A percentile compares a stretch with the other conserved stretches of the same genome.
Evolutionary conservation across 2,329 filamentous ascomycete species (phyloP).

Genomic region (Fusarium sp.): DNA sequence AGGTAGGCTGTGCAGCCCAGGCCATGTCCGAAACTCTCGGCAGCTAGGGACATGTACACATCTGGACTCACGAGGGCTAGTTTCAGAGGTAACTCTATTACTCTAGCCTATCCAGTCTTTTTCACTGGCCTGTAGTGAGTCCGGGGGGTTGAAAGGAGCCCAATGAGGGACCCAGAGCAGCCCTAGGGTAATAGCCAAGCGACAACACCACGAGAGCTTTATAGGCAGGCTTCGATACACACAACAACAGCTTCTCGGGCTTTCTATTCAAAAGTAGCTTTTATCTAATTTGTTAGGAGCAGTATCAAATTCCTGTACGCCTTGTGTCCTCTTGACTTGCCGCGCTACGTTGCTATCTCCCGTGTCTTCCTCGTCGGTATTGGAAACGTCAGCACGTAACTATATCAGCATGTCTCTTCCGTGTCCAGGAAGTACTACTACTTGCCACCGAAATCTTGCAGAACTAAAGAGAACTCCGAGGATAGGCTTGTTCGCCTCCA

Average conservation of each 20-base stretch:
- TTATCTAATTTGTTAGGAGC: too few species aligned
- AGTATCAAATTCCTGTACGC: not conserved
- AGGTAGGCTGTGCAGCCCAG: not conserved
- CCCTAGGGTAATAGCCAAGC: not conserved
- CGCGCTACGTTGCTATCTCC: not conserved
- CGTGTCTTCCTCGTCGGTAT: not conserved
- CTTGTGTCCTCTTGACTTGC: not conserved
- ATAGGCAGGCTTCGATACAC: not conserved
- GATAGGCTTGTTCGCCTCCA: not conserved
- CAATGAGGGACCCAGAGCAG: not conserved
- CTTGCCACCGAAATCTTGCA: not conserved
- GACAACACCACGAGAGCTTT: not conserved
- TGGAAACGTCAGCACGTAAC: not conserved
- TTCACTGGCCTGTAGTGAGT: too few species aligned
- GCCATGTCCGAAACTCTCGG: not conserved
- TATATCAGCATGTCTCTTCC: not conserved
- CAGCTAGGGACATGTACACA: not conserved
- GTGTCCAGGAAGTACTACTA: not conserved
- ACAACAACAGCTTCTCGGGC: not conserved
- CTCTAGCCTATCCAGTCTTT: too few species aligned
- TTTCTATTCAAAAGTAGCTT: not conserved
- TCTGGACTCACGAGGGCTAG: not conserved
- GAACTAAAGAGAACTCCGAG: not conserved
- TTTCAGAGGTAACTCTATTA: not conserved
- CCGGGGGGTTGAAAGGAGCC: not conserved